A percentile compares a stretch with the other conserved stretches of the same genome.
phyloP scores from a whole-genome alignment of 169 alveolate species.

The Ichthyophthirius multifiliis region DNA sequence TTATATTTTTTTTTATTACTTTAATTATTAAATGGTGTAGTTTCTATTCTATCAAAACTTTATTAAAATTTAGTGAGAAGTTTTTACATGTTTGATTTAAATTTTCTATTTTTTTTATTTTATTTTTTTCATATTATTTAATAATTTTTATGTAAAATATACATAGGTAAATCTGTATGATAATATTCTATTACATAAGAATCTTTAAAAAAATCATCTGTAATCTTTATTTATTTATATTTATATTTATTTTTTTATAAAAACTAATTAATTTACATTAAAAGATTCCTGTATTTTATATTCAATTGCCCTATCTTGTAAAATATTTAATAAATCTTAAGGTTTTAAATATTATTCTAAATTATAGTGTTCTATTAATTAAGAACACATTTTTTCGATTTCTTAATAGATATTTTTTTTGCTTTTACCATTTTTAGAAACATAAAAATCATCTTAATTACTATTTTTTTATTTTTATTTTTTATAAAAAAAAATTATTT shows the following conservation, averaged over 20 bases:
- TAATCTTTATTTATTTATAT: not conserved
- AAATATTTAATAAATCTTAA: not conserved
- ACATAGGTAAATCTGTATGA: slow-evolving; percentile 3
- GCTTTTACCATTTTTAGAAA: no score
- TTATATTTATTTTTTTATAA: no score
- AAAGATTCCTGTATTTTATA: not conserved
- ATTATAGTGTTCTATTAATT: not conserved
- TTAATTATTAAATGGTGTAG: no score
- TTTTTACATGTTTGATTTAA: not conserved
- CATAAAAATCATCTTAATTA: no score
- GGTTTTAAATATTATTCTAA: not conserved
- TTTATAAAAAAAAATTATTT: not conserved
- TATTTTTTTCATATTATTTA: not conserved
- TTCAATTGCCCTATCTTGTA: not conserved
- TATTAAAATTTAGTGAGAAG: not conserved
- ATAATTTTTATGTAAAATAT: not conserved
- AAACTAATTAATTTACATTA: not conserved
- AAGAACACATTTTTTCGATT: not conserved
- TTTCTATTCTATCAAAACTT: not conserved
- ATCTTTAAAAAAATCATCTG: not conserved
- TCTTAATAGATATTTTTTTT: not conserved
- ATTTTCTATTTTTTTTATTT: not conserved
- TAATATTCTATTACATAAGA: not conserved
- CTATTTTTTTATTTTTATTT: no score
- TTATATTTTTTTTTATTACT: no score